These are phyloP conservation scores for Plectosphaerella plurivora DNA, from an alignment of 2,329 filamentous ascomycete genomes.

Conservation along the genomic window DNA sequence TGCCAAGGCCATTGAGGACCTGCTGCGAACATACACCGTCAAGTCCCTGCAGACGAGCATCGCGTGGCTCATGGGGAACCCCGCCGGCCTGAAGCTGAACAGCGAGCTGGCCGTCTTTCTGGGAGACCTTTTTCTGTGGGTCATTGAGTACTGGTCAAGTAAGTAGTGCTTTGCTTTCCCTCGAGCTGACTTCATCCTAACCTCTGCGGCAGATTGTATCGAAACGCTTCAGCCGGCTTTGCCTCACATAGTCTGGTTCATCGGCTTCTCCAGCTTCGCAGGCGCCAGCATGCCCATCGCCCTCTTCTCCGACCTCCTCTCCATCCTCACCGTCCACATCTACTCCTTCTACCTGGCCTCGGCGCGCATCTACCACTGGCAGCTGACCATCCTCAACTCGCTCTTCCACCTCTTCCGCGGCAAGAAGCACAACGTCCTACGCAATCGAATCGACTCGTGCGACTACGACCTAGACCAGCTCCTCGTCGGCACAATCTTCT, in stretches of 20 bases:
- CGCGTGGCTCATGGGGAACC: constrained; percentile 92
- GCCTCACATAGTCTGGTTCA: constrained; percentile 84
- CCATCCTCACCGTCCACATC: constrained; percentile 88
- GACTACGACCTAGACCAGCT: constrained; percentile 98
- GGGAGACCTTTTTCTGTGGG: constrained; percentile 94
- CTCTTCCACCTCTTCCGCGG: constrained; percentile 98
- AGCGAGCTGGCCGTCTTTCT: constrained; percentile 90
- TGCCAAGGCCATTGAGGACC: constrained; percentile 69
- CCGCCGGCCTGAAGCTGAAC: constrained; percentile 91
- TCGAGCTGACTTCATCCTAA: constrained; percentile 13
- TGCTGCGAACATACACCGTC: constrained; percentile 80
- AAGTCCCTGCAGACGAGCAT: constrained; percentile 86
- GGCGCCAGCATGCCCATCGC: constrained; percentile 97
- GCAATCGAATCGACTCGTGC: constrained; percentile 97
- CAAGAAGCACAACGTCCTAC: constrained; percentile 94
- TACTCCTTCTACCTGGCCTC: constrained; percentile 98
- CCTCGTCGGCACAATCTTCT: constrained; percentile 91
- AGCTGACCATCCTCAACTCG: constrained; percentile 91
- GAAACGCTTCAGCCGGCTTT: constrained; percentile 71
- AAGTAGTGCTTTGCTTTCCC: constrained; percentile 24
- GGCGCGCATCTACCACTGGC: constrained; percentile 97
- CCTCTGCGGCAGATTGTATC: constrained; percentile 59
- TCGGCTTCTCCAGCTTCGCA: constrained; percentile 91
- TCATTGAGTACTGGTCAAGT: constrained; percentile 97
- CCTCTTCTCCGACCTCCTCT: constrained; percentile 89